These are phyloP conservation scores for Ascochyta fabae DNA, from an alignment of 2,329 filamentous ascomycete genomes.

Conservation along the genomic window DNA sequence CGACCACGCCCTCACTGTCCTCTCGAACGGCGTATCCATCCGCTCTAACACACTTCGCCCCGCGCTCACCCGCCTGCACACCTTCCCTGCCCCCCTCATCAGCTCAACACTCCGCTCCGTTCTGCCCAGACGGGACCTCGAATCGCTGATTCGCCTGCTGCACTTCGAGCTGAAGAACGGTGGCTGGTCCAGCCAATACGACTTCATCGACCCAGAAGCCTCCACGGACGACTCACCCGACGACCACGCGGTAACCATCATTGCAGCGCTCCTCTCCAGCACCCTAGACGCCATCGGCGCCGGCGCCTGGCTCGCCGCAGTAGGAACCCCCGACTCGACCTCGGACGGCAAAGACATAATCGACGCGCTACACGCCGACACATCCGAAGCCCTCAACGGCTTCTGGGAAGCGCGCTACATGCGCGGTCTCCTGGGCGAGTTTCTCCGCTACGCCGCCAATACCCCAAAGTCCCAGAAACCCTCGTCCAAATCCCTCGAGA, in stretches of 20 bases:
- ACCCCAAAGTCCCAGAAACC: constrained; percentile 41
- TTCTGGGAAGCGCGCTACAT: constrained; percentile 72
- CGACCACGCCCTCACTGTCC: constrained; percentile 69
- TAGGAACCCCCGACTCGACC: constrained; percentile 59
- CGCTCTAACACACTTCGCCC: constrained; percentile 70
- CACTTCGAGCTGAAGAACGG: constrained; percentile 76
- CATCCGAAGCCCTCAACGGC: constrained; percentile 73
- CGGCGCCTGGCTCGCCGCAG: constrained; percentile 69
- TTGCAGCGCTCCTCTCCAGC: constrained; percentile 73
- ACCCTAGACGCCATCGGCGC: constrained; percentile 78
- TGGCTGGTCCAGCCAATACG: constrained; percentile 76
- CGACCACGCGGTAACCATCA: constrained; percentile 72
- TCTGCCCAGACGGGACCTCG: constrained; percentile 70
- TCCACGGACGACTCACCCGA: constrained; percentile 59
- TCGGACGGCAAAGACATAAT: constrained; percentile 69
- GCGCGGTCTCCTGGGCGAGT: constrained; percentile 69
- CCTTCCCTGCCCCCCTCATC: constrained; percentile 66
- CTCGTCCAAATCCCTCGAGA: constrained; percentile 39
- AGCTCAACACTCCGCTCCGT: constrained; percentile 68
- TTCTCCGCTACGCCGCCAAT: constrained; percentile 62
- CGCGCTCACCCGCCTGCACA: constrained; percentile 72
- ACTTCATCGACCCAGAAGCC: constrained; percentile 61
- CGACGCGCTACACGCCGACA: constrained; percentile 69
- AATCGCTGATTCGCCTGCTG: constrained; percentile 74
- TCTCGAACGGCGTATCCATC: constrained; percentile 68